Evolutionary conservation across 31 red algal genomes (phyloP).

Genomic region (Odonthalia washingtoniensis): DNA sequence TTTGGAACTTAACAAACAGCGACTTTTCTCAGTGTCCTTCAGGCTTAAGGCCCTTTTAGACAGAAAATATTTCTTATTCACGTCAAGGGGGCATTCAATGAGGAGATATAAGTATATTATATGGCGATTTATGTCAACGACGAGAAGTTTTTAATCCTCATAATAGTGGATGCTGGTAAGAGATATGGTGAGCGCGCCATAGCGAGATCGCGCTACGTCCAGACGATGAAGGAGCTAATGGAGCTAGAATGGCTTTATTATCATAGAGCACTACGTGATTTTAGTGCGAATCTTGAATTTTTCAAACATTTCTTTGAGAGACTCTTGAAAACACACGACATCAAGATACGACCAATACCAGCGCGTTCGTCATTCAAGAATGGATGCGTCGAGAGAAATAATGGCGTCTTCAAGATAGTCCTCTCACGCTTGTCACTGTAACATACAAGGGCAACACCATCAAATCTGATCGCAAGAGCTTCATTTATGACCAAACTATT

Average conservation of each 20-base stretch:
- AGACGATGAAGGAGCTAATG: constrained; percentile 1
- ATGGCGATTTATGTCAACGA: neutral
- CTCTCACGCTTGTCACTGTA: neutral
- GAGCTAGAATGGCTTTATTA: constrained; percentile 23
- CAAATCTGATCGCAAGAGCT: neutral
- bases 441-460: neutral
- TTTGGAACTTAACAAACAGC: too few relatives aligned
- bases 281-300: constrained; percentile 40
- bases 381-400: neutral
- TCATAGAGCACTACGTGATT: neutral
- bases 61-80: too few relatives aligned
- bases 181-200: constrained; percentile 27
- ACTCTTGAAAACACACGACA: neutral
- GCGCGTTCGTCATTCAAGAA: constrained; percentile 5
- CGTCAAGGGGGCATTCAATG: too few relatives aligned
- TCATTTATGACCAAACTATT: constrained; percentile 3
- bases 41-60: too few relatives aligned
- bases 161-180: constrained; percentile 17
- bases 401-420: too few relatives aligned
- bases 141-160: constrained; percentile 27
- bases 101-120: constrained; percentile 25
- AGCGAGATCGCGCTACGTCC: neutral
- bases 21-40: too few relatives aligned
- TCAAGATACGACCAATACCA: neutral
- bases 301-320: constrained; percentile 5